Percentiles rank a stretch among this genome's conserved stretches.
These are phyloP conservation scores for Millerago galiae DNA, from an alignment of 805 yeast species.

Conservation along the genomic window DNA sequence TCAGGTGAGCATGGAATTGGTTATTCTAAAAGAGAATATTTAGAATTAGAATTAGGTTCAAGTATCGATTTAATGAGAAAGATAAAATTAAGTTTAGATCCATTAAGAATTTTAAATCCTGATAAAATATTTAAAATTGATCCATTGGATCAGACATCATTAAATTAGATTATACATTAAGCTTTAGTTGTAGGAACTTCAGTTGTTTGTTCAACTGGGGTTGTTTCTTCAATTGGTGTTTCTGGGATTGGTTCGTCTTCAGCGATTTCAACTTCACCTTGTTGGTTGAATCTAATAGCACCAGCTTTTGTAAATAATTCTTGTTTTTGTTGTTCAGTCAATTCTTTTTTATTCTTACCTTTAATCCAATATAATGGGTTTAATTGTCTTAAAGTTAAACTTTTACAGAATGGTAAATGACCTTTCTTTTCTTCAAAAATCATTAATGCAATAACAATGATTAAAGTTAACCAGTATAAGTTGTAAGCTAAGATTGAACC, in stretches of 20 bases:
- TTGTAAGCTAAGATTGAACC: conserved; percentile 89
- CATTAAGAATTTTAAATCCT: conserved; percentile 66
- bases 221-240: background rate
- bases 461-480: conserved; percentile 75
- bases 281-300: conserved; percentile 28
- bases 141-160: conserved; percentile 28
- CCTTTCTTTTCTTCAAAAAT: conserved; percentile 79
- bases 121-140: conserved; percentile 72
- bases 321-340: conserved; percentile 45
- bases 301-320: conserved; percentile 43
- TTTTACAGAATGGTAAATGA: conserved; percentile 65
- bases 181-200: background rate
- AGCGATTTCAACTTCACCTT: conserved; percentile 23
- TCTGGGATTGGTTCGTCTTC: background rate
- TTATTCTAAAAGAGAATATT: conserved; percentile 57
- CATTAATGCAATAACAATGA: conserved; percentile 52
- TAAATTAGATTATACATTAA: background rate
- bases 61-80: conserved; percentile 69
- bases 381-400: conserved; percentile 40
- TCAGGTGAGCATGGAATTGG: conserved; percentile 89
- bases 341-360: conserved; percentile 55
- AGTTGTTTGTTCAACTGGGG: background rate
- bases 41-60: conserved; percentile 61
- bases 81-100: conserved; percentile 66
- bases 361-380: conserved; percentile 73